Conservation (phyloP, 176 grass and related monocot species). For the Carex cristatella region DNA sequence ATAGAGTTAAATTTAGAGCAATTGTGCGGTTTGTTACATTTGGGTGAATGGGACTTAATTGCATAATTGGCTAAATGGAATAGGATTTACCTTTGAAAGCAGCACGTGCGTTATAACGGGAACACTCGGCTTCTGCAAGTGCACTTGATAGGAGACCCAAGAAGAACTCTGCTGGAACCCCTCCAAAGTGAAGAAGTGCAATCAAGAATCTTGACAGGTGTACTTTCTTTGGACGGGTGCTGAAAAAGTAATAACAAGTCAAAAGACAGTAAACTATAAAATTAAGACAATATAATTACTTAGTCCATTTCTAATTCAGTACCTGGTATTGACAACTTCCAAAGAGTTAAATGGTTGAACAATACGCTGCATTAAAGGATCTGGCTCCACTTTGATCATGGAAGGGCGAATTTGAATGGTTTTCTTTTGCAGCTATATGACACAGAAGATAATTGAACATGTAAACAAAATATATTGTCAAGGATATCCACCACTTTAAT, state of each 20-base stretch:
- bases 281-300: background rate
- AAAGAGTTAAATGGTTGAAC: constrained; percentile 35
- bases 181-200: constrained; percentile 32
- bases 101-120: background rate
- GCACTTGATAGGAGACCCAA: constrained; percentile 33
- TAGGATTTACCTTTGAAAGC: background rate
- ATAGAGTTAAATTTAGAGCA: background rate
- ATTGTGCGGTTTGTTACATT: background rate
- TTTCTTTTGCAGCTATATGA: constrained; percentile 33
- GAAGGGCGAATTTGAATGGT: constrained; percentile 29
- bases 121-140: background rate
- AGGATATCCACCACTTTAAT: background rate
- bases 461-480: background rate
- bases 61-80: background rate
- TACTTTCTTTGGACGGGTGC: constrained; percentile 33
- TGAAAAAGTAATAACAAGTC: constrained; percentile 13
- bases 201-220: constrained; percentile 39
- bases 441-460: background rate
- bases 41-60: background rate
- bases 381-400: constrained; percentile 37
- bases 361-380: constrained; percentile 21
- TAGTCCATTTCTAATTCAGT: background rate
- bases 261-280: background rate
- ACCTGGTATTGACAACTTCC: constrained; percentile 40
- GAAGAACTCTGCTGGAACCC: constrained; percentile 43